Evolutionary conservation across 2,329 filamentous ascomycete species (phyloP), one percentile per base, ranked within the genome.

Genomic region (Graphiopsis chlorocephala): DNA sequence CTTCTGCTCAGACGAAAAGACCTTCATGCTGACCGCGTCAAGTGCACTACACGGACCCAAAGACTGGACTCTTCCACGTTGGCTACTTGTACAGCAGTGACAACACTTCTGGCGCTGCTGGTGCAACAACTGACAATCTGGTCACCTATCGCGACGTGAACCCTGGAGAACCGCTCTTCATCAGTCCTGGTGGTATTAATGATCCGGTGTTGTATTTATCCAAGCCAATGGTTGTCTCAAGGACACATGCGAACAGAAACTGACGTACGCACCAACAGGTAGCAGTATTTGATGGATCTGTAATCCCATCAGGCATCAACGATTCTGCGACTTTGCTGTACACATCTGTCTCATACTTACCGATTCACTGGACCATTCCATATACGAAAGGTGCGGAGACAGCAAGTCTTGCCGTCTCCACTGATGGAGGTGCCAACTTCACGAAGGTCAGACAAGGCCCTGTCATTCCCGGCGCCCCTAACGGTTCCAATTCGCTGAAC

Each of bases 341-440:
- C 65, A 81, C 80, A 3, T 79, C 78, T 1, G 79, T 82, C 14
- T 77, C 76, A 20, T 80, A 76, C 65, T 68, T 81, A 8, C 80
- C 80, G 0, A 81, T 82, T 14, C 77, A 80, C 45, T 82, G 80
- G 80, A 81, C 78, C 10, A 75, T 81, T 42, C 72, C 74, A 28
- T 81, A 83, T 65, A 79, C 76, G n/a, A 76, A 78, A 11, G 80
- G 79, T 8, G 78, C 78, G 42, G 81, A 83, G 67, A 79, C 80
- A 0, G 79, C 83, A 60, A 78, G 77, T 15, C 71, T 82, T 1
- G 81, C 80, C 1, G 59, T 61, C 20, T 35, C 59, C 2, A n/a
- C 23, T 6, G 59, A 61, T 14, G 78, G 71, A 20, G 75, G 78
- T n/a, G 70, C 69, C 12, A 80, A 79, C 65, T 79, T 79, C 57